Percentiles rank a stretch among this genome's conserved stretches.
Conservation (phyloP, 2,329 filamentous ascomycete genomes). For the Cucurbitaria berberidis region DNA sequence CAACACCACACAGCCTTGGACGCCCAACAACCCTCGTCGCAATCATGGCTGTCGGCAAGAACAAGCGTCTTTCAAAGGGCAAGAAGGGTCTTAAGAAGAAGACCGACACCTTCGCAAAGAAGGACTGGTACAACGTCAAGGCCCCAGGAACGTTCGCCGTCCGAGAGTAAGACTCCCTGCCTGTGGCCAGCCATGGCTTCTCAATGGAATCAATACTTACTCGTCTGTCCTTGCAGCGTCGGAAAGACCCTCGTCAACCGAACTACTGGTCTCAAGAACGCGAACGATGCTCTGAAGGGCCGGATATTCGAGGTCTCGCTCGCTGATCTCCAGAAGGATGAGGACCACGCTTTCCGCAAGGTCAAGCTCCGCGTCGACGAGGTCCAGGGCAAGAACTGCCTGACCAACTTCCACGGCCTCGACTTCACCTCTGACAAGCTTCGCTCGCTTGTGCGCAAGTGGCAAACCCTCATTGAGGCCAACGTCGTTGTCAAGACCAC, state of each 20-base stretch:
- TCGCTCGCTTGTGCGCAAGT: slow-evolving; percentile 98
- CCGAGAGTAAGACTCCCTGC: slow-evolving; percentile 78
- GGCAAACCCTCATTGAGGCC: slow-evolving; percentile 99
- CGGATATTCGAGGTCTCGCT: slow-evolving; percentile 99
- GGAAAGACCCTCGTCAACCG: slow-evolving; percentile 99
- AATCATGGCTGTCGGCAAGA: slow-evolving; percentile 90
- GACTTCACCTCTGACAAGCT: slow-evolving; percentile 99
- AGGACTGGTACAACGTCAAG: slow-evolving; percentile 99
- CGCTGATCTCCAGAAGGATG: slow-evolving; percentile 98
- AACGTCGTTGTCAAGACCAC: slow-evolving; percentile 99
- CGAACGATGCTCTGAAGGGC: slow-evolving; percentile 98
- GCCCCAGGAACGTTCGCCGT: slow-evolving; percentile 94
- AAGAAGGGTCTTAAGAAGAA: slow-evolving; percentile 99
- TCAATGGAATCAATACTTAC: slow-evolving; percentile 35
- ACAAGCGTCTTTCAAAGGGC: slow-evolving; percentile 99
- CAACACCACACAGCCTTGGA: slow-evolving; percentile 40
- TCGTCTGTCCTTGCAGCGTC: slow-evolving; percentile 68
- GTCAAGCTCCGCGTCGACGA: slow-evolving; percentile 98
- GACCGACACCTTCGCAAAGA: slow-evolving; percentile 97
- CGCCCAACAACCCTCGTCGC: slow-evolving; percentile 56
- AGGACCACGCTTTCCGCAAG: slow-evolving; percentile 99
- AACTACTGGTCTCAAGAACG: slow-evolving; percentile 99
- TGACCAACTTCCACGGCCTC: slow-evolving; percentile 99
- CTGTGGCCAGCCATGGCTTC: slow-evolving; percentile 22
- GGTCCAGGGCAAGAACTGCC: slow-evolving; percentile 99